phyloP scores from a whole-genome alignment of 1,284 basidiomycete genomes.

The Taiwanofungus camphoratus region DNA sequence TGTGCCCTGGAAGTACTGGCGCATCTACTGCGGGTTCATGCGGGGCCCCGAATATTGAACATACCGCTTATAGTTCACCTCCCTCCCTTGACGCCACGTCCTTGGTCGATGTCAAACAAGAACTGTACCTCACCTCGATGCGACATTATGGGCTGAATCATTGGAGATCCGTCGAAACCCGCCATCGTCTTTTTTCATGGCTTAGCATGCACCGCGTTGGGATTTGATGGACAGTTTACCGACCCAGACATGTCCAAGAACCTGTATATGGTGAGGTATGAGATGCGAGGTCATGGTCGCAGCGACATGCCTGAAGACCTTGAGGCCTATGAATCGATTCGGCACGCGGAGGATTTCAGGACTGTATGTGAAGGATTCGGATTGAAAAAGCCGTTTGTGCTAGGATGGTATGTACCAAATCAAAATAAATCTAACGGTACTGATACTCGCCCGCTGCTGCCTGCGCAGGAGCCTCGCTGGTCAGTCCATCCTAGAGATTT shows the following conservation, averaged over 20 bases:
- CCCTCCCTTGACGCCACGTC: too few relatives aligned
- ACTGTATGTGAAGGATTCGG: slow-evolving; percentile 29
- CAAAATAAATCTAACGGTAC: too few relatives aligned
- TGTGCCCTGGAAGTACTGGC: too few relatives aligned
- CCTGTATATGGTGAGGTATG: slow-evolving; percentile 32
- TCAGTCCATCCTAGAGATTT: too few relatives aligned
- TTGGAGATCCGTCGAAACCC: slow-evolving; percentile 33
- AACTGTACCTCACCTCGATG: too few relatives aligned
- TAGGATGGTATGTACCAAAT: slow-evolving; percentile 34
- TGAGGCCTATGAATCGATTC: slow-evolving; percentile 24
- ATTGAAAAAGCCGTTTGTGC: slow-evolving; percentile 30
- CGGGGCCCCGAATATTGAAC: too few relatives aligned
- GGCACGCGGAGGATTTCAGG: slow-evolving; percentile 33
- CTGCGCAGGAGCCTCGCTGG: too few relatives aligned
- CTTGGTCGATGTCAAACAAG: too few relatives aligned
- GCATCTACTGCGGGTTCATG: too few relatives aligned
- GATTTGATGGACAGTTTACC: slow-evolving; percentile 34
- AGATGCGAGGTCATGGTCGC: slow-evolving; percentile 29
- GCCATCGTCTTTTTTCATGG: slow-evolving; percentile 39
- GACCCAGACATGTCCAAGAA: slow-evolving; percentile 28
- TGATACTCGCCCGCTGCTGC: too few relatives aligned
- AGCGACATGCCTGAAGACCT: slow-evolving; percentile 23
- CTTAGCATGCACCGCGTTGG: slow-evolving; percentile 30
- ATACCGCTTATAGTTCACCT: too few relatives aligned
- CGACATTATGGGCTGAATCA: slow-evolving; percentile 35